A percentile compares a stretch with the other conserved stretches of the same genome.
phyloP scores from a whole-genome alignment of 2,329 filamentous ascomycete genomes.

The Epichloe sibirici region DNA sequence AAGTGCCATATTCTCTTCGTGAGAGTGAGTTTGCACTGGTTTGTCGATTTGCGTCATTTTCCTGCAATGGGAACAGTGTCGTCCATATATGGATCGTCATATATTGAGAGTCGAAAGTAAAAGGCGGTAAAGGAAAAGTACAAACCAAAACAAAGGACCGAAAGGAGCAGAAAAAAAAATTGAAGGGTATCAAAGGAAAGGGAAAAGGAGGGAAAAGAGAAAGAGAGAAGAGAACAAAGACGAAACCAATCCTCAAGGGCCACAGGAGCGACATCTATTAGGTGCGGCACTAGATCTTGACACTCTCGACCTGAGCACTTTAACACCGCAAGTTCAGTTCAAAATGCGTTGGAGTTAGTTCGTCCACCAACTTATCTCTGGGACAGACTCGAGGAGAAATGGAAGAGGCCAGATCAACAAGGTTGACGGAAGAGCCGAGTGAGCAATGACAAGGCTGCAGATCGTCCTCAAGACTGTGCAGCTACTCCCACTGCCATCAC shows the following conservation, averaged over 20 bases:
- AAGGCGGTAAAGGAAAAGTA: background rate
- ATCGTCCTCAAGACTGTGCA: background rate
- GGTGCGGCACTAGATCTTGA: background rate
- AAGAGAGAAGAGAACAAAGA: background rate
- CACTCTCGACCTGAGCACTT: background rate
- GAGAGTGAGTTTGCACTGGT: slow-evolving; percentile 21
- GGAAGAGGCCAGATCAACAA: too few species aligned
- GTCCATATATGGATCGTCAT: background rate
- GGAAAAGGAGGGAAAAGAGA: background rate
- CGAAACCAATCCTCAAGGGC: background rate
- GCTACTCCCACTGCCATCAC: background rate
- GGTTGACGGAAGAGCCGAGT: background rate
- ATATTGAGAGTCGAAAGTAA: background rate
- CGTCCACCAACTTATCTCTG: background rate
- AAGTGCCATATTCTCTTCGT: slow-evolving; percentile 33
- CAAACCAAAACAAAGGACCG: background rate
- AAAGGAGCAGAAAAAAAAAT: background rate
- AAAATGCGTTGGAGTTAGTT: too few species aligned
- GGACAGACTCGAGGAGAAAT: background rate
- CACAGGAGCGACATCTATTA: background rate
- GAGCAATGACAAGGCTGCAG: too few species aligned
- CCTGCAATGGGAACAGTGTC: slow-evolving; percentile 10
- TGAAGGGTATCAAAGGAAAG: background rate
- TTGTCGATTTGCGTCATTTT: slow-evolving; percentile 29
- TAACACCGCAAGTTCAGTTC: too few species aligned